These are phyloP conservation scores for Colletotrichum sp. DNA, from an alignment of 2,329 filamentous ascomycete genomes.

Conservation along the genomic window DNA sequence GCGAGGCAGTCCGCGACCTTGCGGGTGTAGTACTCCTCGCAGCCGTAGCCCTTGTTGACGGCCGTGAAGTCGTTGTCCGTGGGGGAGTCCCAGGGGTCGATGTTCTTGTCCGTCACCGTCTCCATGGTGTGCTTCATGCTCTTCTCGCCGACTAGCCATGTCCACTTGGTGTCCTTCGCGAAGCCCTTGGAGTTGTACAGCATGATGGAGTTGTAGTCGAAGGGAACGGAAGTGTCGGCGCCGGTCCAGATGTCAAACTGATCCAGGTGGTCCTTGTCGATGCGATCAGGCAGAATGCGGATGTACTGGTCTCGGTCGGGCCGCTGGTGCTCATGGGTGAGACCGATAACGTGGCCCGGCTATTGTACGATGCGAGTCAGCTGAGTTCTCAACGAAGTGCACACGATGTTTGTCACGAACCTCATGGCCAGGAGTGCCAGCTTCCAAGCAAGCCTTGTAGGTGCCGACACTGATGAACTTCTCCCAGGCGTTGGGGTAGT, in stretches of 20 bases:
- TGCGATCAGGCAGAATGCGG: background rate
- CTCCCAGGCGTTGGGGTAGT: background rate
- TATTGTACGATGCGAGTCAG: background rate
- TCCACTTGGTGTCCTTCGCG: background rate
- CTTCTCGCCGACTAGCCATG: background rate
- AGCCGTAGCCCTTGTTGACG: background rate
- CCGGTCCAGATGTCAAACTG: background rate
- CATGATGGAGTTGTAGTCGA: slow-evolving; percentile 15
- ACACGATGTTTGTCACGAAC: background rate
- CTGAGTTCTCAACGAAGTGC: background rate
- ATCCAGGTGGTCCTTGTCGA: background rate
- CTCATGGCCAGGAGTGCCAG: background rate
- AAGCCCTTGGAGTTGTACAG: background rate
- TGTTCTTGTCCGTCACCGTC: background rate
- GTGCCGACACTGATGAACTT: rapidly evolving
- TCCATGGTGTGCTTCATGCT: background rate
- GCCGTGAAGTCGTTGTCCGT: background rate
- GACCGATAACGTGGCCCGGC: slow-evolving; percentile 1
- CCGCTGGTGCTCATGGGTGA: background rate
- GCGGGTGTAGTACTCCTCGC: background rate
- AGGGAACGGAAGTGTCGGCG: background rate
- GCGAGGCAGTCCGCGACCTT: background rate
- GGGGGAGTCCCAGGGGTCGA: background rate
- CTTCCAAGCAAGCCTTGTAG: background rate
- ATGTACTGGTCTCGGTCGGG: background rate